Base-by-base conservation (phyloP, 1,284 basidiomycete genomes). In the Porogramme epimiltina region DNA sequence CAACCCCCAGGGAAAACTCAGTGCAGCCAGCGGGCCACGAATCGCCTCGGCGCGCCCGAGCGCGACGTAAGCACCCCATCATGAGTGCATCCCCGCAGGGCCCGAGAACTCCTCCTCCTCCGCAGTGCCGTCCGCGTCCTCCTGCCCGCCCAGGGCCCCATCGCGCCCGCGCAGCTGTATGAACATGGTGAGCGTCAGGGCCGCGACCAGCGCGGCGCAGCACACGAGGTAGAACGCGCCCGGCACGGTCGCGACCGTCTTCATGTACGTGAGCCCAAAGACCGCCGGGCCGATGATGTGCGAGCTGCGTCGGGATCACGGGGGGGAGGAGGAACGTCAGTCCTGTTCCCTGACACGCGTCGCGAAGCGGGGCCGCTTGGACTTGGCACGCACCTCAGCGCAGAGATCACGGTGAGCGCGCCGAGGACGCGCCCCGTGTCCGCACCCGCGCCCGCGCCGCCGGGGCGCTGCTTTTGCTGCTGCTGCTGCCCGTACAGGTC, bases 361-460 rank as follows among this genome's bases (percentile, higher is more conserved):
- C 3, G 22, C 24, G 18, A 36, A 15, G n/a, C 28, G 9, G 31
- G 18, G 24, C 50, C n/a, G n/a, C n/a, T n/a, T n/a, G n/a, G n/a
- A n/a, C n/a, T 50, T 40, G 6, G 34, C 4, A 65, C 79, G 28
- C 53, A 85, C 86, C 77, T 73, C n/a, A 89, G 62, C 2, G 83
- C 77, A 47, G 85, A 79, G 3, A 89, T 59, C n/a, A 91, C 84
- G 43, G 81, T 82, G 49, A 91, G 60, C 1, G 80, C 84, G 6
- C 87, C 89, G 61, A 89, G 88, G 6, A 91, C 70, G 45, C 73
- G 73, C 1, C 85, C 87, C 2, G 72, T 67, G 58, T 87, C 83
- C 4, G 57, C 68, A 3, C 76, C 74, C 0, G 72, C 75, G n/a
- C n/a, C n/a, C n/a, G n/a, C n/a, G n/a, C n/a, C n/a, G n/a, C n/a